Conservation (phyloP, 306 rosid species). For the Hippophae gyantsensis region DNA sequence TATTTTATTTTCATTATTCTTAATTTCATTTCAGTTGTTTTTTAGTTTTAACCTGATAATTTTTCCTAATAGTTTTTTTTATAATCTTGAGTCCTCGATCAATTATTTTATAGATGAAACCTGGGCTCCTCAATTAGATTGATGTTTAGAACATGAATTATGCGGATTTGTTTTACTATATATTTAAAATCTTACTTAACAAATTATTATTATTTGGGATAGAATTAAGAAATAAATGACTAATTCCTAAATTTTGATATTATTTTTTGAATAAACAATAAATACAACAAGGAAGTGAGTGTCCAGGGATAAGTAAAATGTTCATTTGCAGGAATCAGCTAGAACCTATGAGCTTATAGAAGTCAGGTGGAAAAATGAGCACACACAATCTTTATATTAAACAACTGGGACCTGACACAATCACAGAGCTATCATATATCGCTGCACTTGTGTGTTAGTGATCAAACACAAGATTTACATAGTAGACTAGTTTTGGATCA, state of each 20-base stretch:
- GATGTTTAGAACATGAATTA: too few relatives aligned
- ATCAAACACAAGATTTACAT: constrained; percentile 91
- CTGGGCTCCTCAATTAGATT: too few relatives aligned
- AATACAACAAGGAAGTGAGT: too few relatives aligned
- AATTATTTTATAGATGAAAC: too few relatives aligned
- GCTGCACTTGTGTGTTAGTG: constrained; percentile 54
- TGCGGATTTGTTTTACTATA: too few relatives aligned
- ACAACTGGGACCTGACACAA: constrained; percentile 79
- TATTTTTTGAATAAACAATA: too few relatives aligned
- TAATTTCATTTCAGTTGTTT: too few relatives aligned
- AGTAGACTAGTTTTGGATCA: constrained; percentile 75
- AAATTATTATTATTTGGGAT: too few relatives aligned
- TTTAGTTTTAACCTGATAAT: not conserved
- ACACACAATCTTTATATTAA: constrained; percentile 83
- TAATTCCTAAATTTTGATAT: too few relatives aligned
- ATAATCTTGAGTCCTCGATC: too few relatives aligned
- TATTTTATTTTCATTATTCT: not conserved
- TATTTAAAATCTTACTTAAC: too few relatives aligned
- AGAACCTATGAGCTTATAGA: constrained; percentile 74
- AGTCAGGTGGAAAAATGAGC: constrained; percentile 78
- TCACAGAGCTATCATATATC: constrained; percentile 57
- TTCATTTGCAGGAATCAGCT: constrained; percentile 49
- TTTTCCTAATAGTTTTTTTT: not conserved
- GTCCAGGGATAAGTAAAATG: not conserved
- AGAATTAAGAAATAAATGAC: too few relatives aligned